Evolutionary conservation across 192 early-diverging fungal genomes (phyloP).

Genomic region (Phlyctochytrium bullatum): DNA sequence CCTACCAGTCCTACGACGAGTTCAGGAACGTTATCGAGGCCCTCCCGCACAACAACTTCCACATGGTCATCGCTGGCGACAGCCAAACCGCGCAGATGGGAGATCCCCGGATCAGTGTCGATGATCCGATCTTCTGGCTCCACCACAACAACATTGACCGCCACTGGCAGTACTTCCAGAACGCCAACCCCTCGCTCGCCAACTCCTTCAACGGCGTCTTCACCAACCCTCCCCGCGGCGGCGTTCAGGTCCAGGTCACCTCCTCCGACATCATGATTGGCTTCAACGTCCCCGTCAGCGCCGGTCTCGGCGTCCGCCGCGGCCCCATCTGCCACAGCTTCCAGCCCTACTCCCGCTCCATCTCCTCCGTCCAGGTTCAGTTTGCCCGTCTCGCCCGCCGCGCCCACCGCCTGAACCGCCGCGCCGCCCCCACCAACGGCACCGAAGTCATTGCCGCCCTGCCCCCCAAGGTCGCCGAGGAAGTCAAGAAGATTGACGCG

Average conservation of each 20-base stretch:
- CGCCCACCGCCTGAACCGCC: background rate
- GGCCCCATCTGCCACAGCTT: constrained; percentile 5
- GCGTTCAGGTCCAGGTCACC: background rate
- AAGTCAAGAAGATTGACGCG: background rate
- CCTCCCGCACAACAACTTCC: constrained; percentile 34
- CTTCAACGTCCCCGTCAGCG: constrained; percentile 9
- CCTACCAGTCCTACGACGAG: constrained; percentile 9
- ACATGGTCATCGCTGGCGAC: constrained; percentile 26
- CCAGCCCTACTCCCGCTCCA: constrained; percentile 3
- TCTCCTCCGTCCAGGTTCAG: background rate
- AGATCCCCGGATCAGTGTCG: constrained; percentile 6
- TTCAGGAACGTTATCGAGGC: constrained; percentile 23
- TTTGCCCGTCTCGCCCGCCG: background rate
- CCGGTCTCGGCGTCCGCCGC: background rate
- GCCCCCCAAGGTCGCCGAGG: background rate
- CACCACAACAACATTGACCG: constrained; percentile 40
- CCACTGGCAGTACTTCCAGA: constrained; percentile 16
- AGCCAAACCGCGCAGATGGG: constrained; percentile 1
- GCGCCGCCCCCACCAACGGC: background rate
- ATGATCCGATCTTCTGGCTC: constrained; percentile 44
- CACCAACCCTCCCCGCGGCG: background rate
- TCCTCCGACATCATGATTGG: background rate
- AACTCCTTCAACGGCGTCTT: background rate
- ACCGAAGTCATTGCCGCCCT: background rate
- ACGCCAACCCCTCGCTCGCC: constrained; percentile 7